Conservation (phyloP, 441 rosid genomes). For the Syzygium syzygioides region DNA sequence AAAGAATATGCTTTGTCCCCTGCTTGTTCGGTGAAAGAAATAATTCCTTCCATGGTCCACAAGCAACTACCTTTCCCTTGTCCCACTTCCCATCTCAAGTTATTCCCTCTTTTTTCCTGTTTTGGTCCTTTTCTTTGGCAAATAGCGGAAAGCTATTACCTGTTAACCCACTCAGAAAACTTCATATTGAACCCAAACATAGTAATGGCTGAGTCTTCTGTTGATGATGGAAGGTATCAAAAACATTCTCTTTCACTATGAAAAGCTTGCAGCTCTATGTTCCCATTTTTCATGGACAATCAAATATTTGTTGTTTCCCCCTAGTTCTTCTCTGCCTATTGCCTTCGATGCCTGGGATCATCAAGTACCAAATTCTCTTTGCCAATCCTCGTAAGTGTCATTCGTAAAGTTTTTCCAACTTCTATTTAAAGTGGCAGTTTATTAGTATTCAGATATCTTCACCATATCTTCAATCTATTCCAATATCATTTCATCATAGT, state of each 20-base stretch:
- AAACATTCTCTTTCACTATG: not conserved
- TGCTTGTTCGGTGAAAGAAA: not conserved
- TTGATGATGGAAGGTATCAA: too few relatives aligned
- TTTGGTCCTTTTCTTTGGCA: not conserved
- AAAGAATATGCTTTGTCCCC: not conserved
- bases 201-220: too few relatives aligned
- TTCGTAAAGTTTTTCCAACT: not conserved
- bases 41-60: not conserved
- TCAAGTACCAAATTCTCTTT: not conserved
- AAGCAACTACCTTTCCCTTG: accelerated
- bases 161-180: not conserved
- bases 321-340: not conserved
- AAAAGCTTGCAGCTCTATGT: not conserved
- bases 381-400: not conserved
- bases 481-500: not conserved
- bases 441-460: not conserved
- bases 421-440: not conserved
- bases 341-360: not conserved
- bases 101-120: accelerated
- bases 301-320: not conserved
- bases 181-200: too few relatives aligned
- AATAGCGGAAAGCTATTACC: not conserved
- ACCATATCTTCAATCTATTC: not conserved
- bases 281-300: not conserved
- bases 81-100: not conserved